Conservation (phyloP, 1,139 yeast genomes). For the Spathaspora sp. region DNA sequence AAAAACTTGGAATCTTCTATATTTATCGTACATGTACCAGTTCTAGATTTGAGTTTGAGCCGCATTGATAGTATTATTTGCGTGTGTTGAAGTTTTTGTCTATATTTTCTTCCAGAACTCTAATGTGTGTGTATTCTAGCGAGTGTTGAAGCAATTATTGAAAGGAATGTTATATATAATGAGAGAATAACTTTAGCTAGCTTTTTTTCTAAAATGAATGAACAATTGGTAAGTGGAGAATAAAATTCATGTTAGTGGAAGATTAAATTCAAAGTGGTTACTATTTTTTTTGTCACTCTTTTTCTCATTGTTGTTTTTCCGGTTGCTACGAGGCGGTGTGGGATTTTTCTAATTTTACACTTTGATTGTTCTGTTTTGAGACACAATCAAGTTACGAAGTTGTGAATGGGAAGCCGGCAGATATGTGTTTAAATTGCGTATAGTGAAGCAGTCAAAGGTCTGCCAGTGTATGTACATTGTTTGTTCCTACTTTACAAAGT, state of each 20-base stretch:
- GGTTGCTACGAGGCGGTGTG: background rate
- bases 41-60: constrained; percentile 22
- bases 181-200: background rate
- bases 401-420: background rate
- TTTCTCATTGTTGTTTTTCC: background rate
- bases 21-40: constrained; percentile 18
- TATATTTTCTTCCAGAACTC: no score
- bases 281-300: background rate
- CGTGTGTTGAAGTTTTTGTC: background rate
- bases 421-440: background rate
- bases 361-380: background rate
- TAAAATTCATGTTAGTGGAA: background rate
- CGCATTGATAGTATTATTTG: constrained; percentile 17
- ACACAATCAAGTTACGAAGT: background rate
- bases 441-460: background rate
- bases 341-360: background rate
- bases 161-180: background rate
- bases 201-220: background rate
- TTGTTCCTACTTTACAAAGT: background rate
- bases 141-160: background rate
- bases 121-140: background rate
- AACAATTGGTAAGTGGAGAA: background rate
- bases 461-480: background rate
- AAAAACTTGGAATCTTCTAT: constrained; percentile 13
- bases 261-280: background rate